These are phyloP conservation scores for Euptelea pleiosperma DNA, from an alignment of 164 flowering plant genomes.

Conservation along the genomic window DNA sequence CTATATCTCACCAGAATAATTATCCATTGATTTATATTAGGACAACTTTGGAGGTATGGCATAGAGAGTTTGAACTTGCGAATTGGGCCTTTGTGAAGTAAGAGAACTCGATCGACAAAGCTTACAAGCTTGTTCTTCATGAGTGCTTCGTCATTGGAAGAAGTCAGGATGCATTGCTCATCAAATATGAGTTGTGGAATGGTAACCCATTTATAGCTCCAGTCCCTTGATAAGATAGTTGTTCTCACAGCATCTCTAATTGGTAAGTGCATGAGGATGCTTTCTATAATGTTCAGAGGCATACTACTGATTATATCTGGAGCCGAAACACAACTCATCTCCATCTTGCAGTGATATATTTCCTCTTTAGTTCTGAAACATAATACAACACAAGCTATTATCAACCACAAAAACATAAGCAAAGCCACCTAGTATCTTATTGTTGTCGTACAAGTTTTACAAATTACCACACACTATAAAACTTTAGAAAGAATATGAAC, in stretches of 20 bases:
- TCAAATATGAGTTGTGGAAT: conserved; percentile 50
- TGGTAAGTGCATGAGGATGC: conserved; percentile 49
- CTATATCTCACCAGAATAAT: conserved; percentile 52
- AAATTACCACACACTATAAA: too few relatives aligned
- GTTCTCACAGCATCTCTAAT: conserved; percentile 69
- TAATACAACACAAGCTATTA: too few relatives aligned
- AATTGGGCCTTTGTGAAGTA: conserved; percentile 68
- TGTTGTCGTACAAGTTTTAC: too few relatives aligned
- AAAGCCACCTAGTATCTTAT: too few relatives aligned
- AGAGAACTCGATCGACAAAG: conserved; percentile 40
- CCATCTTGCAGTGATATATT: too few relatives aligned
- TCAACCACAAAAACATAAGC: too few relatives aligned
- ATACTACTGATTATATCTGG: conserved; percentile 55
- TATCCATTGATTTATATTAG: conserved; percentile 70
- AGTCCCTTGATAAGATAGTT: conserved; percentile 51
- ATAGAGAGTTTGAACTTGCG: conserved; percentile 52
- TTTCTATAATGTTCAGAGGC: conserved; percentile 58
- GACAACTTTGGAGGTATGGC: conserved; percentile 31
- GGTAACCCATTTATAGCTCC: conserved; percentile 67
- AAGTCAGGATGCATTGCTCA: conserved; percentile 33
- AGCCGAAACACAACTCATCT: too few relatives aligned
- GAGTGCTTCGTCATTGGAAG: conserved; percentile 19
- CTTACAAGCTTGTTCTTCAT: conserved; percentile 27
- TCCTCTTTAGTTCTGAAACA: too few relatives aligned
- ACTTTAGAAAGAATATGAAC: too few relatives aligned